These are phyloP conservation scores for Fonsecaea nubica DNA, from an alignment of 2,329 filamentous ascomycete species.

Conservation along the genomic window DNA sequence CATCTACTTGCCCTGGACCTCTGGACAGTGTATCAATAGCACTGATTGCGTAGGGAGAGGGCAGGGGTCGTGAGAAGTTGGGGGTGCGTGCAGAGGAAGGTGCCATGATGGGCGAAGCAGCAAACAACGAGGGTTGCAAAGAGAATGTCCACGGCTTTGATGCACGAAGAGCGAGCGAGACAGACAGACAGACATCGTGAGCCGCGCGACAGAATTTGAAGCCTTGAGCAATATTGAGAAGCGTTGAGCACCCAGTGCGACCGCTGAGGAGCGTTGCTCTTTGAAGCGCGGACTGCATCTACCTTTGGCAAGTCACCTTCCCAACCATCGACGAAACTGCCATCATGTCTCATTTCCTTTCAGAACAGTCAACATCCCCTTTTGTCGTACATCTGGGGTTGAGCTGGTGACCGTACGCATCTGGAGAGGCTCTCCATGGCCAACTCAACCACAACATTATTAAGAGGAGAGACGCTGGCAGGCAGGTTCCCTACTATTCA, in stretches of 20 bases:
- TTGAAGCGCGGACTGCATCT: not conserved
- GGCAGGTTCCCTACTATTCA: not conserved
- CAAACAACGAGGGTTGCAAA: not conserved
- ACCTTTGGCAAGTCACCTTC: not conserved
- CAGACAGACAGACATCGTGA: not conserved
- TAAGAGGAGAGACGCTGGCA: not conserved
- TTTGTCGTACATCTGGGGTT: not conserved
- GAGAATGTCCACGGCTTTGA: not conserved
- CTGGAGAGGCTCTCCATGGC: not conserved
- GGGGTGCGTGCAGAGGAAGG: slow-evolving; percentile 25
- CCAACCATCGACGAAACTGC: not conserved
- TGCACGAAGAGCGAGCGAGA: not conserved
- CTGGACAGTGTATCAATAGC: slow-evolving; percentile 16
- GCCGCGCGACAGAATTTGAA: slow-evolving; percentile 3
- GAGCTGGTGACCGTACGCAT: not conserved
- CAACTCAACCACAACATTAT: not conserved
- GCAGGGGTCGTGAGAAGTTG: slow-evolving; percentile 34
- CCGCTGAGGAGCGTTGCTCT: slow-evolving; percentile 17
- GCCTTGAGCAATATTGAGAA: slow-evolving; percentile 6
- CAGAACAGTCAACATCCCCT: not conserved
- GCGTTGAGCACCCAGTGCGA: slow-evolving; percentile 15
- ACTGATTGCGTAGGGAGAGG: slow-evolving; percentile 21
- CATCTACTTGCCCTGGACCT: slow-evolving; percentile 13
- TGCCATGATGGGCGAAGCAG: slow-evolving; percentile 26
- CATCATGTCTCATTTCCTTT: not conserved